Evolutionary conservation across 352 stramenopile genomes (phyloP).

Genomic region (Aphanomyces cochlioides): DNA sequence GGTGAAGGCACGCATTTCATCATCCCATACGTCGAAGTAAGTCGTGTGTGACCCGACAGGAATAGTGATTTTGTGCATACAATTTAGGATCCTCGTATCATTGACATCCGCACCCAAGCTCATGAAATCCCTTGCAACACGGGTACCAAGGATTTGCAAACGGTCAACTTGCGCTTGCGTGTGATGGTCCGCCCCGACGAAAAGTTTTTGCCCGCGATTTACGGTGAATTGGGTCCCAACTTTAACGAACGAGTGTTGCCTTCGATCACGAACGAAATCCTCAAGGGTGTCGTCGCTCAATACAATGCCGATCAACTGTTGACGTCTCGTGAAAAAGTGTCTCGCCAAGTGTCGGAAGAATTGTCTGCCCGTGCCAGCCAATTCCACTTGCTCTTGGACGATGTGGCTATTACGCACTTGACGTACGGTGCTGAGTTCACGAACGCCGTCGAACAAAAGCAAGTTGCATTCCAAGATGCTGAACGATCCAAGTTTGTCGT

Average conservation of each 20-base stretch:
- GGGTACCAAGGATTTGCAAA: constrained; percentile 99
- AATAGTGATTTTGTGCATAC: background rate
- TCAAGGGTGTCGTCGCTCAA: constrained; percentile 94
- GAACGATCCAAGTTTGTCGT: constrained; percentile 99
- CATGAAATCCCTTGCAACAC: constrained; percentile 95
- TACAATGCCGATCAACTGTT: constrained; percentile 99
- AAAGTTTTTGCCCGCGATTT: constrained; percentile 95
- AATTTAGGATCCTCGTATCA: constrained; percentile 94
- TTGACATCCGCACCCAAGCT: constrained; percentile 97
- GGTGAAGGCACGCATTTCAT: constrained; percentile 99
- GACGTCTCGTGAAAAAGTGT: constrained; percentile 98
- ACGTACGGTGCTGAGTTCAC: constrained; percentile 99
- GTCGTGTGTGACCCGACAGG: background rate
- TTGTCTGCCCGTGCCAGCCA: constrained; percentile 94
- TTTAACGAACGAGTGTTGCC: constrained; percentile 99
- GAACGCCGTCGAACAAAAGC: constrained; percentile 99
- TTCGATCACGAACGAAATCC: constrained; percentile 96
- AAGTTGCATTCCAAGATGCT: constrained; percentile 99
- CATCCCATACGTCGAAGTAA: constrained; percentile 94
- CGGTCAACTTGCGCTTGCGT: constrained; percentile 99
- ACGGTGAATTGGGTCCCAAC: constrained; percentile 95
- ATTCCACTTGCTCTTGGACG: constrained; percentile 98
- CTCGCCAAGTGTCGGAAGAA: constrained; percentile 93
- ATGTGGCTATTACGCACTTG: constrained; percentile 99
- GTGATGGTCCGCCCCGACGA: constrained; percentile 93